Evolutionary conservation across 192 early-diverging fungal species (phyloP).

Genomic region (Rhizophagus clarus): DNA sequence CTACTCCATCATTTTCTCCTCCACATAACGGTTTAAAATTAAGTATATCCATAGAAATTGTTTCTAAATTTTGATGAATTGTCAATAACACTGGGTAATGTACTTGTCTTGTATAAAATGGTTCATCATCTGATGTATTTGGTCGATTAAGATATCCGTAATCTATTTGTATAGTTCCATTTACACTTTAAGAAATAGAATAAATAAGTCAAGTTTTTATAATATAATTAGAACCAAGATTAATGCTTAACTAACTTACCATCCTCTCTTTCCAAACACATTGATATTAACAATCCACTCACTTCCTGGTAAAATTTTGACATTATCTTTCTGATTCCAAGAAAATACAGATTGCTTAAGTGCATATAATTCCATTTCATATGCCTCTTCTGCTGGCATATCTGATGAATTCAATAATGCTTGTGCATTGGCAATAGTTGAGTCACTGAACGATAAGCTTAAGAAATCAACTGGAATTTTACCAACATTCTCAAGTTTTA

Average conservation of each 20-base stretch:
- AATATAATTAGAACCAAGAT: not conserved
- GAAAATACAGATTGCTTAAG: slow-evolving; percentile 59
- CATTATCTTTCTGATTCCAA: slow-evolving; percentile 45
- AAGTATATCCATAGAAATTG: slow-evolving; percentile 66
- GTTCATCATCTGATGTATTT: slow-evolving; percentile 7
- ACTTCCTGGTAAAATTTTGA: slow-evolving; percentile 56
- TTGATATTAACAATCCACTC: slow-evolving; percentile 59
- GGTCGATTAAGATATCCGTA: slow-evolving; percentile 62
- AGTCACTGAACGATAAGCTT: slow-evolving; percentile 57
- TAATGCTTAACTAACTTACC: slow-evolving; percentile 42
- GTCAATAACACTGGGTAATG: slow-evolving; percentile 70
- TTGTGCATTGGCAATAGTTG: slow-evolving; percentile 40
- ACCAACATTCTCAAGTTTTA: slow-evolving; percentile 78
- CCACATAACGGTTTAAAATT: slow-evolving; percentile 50
- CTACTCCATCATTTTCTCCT: not conserved
- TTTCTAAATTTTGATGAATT: slow-evolving; percentile 63
- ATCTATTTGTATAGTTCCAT: slow-evolving; percentile 70
- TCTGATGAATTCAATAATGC: slow-evolving; percentile 44
- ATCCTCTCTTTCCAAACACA: slow-evolving; percentile 72
- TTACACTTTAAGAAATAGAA: slow-evolving; percentile 48
- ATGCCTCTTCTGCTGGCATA: slow-evolving; percentile 66
- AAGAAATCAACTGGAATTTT: slow-evolving; percentile 71
- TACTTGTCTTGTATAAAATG: slow-evolving; percentile 69
- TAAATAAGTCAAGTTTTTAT: not conserved
- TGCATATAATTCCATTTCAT: slow-evolving; percentile 73